phyloP scores from a whole-genome alignment of 2,329 filamentous ascomycete genomes.

The Cladophialophora immunda region DNA sequence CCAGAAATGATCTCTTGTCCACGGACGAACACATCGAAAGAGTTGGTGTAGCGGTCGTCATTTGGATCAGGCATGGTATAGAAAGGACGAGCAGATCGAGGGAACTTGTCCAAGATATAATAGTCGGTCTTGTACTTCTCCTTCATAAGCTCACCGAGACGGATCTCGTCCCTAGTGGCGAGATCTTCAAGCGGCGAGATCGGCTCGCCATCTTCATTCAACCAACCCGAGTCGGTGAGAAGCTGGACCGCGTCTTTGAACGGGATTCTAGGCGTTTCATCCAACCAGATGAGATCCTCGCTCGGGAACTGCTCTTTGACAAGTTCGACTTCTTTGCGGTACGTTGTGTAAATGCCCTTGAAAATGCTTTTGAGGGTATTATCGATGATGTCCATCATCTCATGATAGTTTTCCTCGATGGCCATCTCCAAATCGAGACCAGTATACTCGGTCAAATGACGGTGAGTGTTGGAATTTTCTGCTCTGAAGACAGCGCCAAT shows the following conservation, averaged over 20 bases:
- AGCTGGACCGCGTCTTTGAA: constrained; percentile 83
- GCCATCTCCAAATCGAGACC: constrained; percentile 93
- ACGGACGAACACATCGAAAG: constrained; percentile 93
- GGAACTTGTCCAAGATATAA: constrained; percentile 95
- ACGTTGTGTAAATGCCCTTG: constrained; percentile 73
- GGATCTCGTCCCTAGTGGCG: constrained; percentile 84
- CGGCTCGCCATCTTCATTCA: constrained; percentile 76
- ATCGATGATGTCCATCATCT: constrained; percentile 82
- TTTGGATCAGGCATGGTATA: constrained; percentile 86
- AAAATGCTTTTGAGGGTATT: constrained; percentile 82
- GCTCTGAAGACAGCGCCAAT: constrained; percentile 90
- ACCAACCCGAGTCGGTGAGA: constrained; percentile 79
- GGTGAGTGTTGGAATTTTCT: constrained; percentile 94
- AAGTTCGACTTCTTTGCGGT: constrained; percentile 76
- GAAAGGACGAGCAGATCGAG: constrained; percentile 82
- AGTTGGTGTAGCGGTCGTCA: constrained; percentile 80
- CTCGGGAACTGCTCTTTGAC: constrained; percentile 87
- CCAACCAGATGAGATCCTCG: constrained; percentile 84
- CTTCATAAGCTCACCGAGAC: constrained; percentile 82
- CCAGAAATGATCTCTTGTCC: constrained; percentile 93
- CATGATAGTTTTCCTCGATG: constrained; percentile 87
- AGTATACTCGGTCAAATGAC: constrained; percentile 93
- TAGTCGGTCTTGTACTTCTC: constrained; percentile 89
- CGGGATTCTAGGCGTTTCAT: constrained; percentile 81
- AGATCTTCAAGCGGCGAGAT: constrained; percentile 80